Evolutionary conservation across 192 early-diverging fungal species (phyloP).

Genomic region (Coemansia sp.): DNA sequence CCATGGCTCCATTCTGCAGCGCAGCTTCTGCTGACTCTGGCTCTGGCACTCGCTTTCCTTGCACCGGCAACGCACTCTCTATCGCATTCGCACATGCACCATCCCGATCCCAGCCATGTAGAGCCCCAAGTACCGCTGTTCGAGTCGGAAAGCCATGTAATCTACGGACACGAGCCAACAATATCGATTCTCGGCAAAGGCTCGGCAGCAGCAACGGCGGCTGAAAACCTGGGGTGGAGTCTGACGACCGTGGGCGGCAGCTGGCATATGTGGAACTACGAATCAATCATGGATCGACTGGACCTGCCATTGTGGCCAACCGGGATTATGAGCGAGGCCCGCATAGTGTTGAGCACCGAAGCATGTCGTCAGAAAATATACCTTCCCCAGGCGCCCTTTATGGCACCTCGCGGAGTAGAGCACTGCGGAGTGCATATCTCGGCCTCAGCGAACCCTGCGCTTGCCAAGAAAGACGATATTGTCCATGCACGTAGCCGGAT

Average conservation of each 20-base stretch:
- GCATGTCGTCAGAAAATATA: slow-evolving; percentile 32
- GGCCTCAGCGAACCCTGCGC: slow-evolving; percentile 16
- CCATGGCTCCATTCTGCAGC: no score
- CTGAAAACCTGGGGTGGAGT: slow-evolving; percentile 25
- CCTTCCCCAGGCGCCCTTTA: slow-evolving; percentile 32
- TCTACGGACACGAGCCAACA: slow-evolving; percentile 26
- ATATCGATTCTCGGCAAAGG: neutral
- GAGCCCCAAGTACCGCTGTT: neutral
- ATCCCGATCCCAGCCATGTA: slow-evolving; percentile 6
- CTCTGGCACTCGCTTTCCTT: neutral
- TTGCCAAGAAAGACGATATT: neutral
- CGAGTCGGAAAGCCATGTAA: slow-evolving; percentile 33
- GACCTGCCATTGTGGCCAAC: slow-evolving; percentile 45
- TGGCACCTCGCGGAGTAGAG: slow-evolving; percentile 33
- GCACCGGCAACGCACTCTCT: slow-evolving; percentile 1
- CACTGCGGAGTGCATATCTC: slow-evolving; percentile 37
- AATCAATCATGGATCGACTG: slow-evolving; percentile 23
- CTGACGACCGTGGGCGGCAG: slow-evolving; percentile 26
- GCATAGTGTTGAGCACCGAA: slow-evolving; percentile 36
- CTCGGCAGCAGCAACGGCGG: neutral
- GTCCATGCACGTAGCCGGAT: slow-evolving; percentile 21
- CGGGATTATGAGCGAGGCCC: slow-evolving; percentile 22
- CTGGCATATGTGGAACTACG: slow-evolving; percentile 47
- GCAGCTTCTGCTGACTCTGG: neutral
- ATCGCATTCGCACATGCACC: slow-evolving; percentile 36